Conservation (phyloP, 192 early-diverging fungal genomes). For the Rhizophlyctis rosea region DNA sequence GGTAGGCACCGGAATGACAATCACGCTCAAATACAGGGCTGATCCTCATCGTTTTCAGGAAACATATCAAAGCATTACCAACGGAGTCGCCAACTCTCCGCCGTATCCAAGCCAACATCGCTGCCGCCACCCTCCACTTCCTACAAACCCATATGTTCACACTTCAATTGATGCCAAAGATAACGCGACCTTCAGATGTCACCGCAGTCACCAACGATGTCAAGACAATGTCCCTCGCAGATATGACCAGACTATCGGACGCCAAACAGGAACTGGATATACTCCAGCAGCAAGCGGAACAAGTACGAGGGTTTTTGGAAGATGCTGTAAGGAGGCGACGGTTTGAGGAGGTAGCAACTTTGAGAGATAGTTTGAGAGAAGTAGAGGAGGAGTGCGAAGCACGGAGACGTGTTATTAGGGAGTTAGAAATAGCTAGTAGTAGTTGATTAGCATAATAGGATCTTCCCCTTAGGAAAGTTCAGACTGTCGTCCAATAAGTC, state of each 20-base stretch:
- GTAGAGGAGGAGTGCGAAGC: conserved; percentile 31
- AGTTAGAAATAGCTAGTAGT: too few species aligned
- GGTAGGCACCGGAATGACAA: conserved; percentile 21
- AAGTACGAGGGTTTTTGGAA: conserved; percentile 31
- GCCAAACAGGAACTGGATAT: conserved; percentile 22
- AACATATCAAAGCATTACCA: conserved; percentile 43
- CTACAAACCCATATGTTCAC: conserved; percentile 54
- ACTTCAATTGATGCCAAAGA: conserved; percentile 48
- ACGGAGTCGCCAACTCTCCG: conserved; percentile 1
- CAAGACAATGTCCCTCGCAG: conserved; percentile 6
- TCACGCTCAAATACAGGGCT: background rate
- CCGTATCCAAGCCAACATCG: conserved; percentile 38
- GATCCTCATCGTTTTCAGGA: conserved; percentile 25
- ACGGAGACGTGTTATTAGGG: background rate
- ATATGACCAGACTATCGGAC: conserved; percentile 3
- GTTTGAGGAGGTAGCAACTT: conserved; percentile 39
- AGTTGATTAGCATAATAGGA: too few species aligned
- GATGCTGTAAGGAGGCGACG: conserved; percentile 32
- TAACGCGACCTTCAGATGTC: conserved; percentile 3
- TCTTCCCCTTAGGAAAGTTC: too few species aligned
- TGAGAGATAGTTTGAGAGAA: conserved; percentile 39
- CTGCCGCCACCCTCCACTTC: conserved; percentile 41
- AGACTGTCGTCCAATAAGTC: too few species aligned
- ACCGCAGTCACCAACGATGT: background rate
- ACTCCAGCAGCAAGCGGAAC: conserved; percentile 30